These are phyloP conservation scores for Lecanoromycetidae sp. DNA, from an alignment of 2,329 filamentous ascomycete species.

Conservation along the genomic window DNA sequence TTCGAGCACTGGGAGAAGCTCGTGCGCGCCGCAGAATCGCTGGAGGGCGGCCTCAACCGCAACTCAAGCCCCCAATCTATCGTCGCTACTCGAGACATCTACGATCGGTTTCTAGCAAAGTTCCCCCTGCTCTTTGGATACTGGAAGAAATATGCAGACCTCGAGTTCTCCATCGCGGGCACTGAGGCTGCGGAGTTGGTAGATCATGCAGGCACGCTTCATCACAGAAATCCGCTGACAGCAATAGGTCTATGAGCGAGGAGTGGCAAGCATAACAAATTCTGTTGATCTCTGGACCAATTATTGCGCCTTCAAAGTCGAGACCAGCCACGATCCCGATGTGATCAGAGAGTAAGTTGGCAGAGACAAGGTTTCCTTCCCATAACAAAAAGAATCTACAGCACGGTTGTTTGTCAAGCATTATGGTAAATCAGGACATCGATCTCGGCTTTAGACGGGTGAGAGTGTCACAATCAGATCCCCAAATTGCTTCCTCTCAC, in stretches of 20 bases:
- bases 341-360: slow-evolving; percentile 99
- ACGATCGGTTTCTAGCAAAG: slow-evolving; percentile 85
- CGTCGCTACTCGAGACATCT: slow-evolving; percentile 70
- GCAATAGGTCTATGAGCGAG: slow-evolving; percentile 80
- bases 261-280: slow-evolving; percentile 80
- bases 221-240: slow-evolving; percentile 4
- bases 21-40: slow-evolving; percentile 64
- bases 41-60: slow-evolving; percentile 87
- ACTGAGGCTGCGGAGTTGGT: slow-evolving; percentile 97
- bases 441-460: slow-evolving; percentile 34
- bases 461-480: slow-evolving; percentile 55
- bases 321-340: slow-evolving; percentile 88
- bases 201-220: slow-evolving; percentile 21
- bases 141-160: slow-evolving; percentile 98
- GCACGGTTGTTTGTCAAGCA: slow-evolving; percentile 29
- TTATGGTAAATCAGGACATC: slow-evolving; percentile 25
- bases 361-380: slow-evolving; percentile 51
- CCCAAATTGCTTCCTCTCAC: slow-evolving; percentile 40
- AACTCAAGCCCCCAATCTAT: slow-evolving; percentile 95
- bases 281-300: slow-evolving; percentile 96
- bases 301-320: slow-evolving; percentile 95
- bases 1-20: slow-evolving; percentile 95
- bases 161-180: slow-evolving; percentile 92
- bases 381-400: slow-evolving; percentile 33
- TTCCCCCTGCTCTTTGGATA: slow-evolving; percentile 95